Conservation (phyloP, 1,284 basidiomycete species). For the Cutaneotrichosporon sp. region DNA sequence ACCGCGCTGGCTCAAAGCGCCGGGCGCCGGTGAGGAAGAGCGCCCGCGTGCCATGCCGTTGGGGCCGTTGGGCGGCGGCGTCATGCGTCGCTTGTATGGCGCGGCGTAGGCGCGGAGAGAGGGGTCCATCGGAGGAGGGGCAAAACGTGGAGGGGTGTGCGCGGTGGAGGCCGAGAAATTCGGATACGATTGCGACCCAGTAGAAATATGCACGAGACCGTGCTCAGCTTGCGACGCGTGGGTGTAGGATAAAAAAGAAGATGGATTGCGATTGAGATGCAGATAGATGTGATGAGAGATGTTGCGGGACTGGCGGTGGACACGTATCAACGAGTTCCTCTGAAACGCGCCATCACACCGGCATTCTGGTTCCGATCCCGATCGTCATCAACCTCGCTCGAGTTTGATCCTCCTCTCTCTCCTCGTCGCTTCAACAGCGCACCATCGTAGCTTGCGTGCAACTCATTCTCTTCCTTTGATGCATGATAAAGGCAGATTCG, state of each 20-base stretch:
- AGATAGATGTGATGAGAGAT: neutral
- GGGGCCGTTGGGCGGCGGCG: conserved; percentile 4
- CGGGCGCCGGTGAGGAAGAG: conserved; percentile 1
- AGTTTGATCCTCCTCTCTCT: too few relatives aligned
- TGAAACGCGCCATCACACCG: neutral
- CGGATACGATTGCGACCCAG: neutral
- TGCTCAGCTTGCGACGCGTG: neutral
- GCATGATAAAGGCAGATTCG: too few relatives aligned
- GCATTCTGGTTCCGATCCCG: neutral
- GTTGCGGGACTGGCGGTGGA: neutral
- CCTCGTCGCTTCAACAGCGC: too few relatives aligned
- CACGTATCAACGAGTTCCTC: neutral
- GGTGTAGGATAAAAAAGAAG: neutral
- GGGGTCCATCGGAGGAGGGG: neutral
- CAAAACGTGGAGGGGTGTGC: conserved; percentile 4
- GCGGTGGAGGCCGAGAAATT: neutral
- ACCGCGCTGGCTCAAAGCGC: neutral
- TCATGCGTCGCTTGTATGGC: conserved; percentile 15
- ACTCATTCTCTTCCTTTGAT: too few relatives aligned
- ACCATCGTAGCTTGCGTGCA: too few relatives aligned
- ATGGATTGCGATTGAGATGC: neutral
- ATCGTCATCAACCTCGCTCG: neutral
- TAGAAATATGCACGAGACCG: neutral
- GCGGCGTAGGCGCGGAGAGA: conserved; percentile 12
- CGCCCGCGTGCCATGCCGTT: neutral